Evolutionary conservation across 2,329 filamentous ascomycete species (phyloP), one percentile per base, ranked within the genome.

Genomic region (Clarireedia paspali): DNA sequence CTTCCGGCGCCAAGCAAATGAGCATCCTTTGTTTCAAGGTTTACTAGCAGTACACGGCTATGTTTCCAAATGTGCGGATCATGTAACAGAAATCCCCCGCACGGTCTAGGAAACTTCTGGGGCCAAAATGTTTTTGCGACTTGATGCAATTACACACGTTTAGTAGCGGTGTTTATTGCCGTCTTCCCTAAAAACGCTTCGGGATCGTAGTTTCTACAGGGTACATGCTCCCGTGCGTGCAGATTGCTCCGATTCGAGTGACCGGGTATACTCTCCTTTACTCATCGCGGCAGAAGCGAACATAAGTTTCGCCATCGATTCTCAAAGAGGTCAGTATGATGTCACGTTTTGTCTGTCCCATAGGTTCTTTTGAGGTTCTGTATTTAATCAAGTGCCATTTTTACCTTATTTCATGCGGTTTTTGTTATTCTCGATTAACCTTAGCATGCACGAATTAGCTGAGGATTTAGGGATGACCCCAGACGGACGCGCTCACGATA

Each of bases 1-100:
- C 23, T 39, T 23, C 44, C 45, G 36, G 23, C 51, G 51, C 51
- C 5, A 42, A 6, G 15, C 10, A 38, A n/a, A 24, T 47, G 20
- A 53, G 27, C 50, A 53, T 53, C 51, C 44, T 48, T 53, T 48
- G 51, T 53, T 53, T 53, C 51, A 39, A 39, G 46, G 17, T 12
- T 49, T 23, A 26, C 24, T 42, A 17, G 14, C 24, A 56, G 24
- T 17, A 38, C 40, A 30, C 24, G 24, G 24, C n/a, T 23, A 23
- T 24, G 49, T 36, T 53, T 56, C 45, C 49, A 47, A 47, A 44
- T 48, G 24, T 26, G 30, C 24, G 34, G 49, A 38, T 53, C 53
- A 17, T 57, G 55, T 57, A 34, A 40, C 55, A 53, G 50, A 38
- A 17, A 14, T 30, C 27, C 38, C 53, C 26, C 26, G 38, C 46